Evolutionary conservation across 495 filamentous ascomycete species (phyloP), one percentile per base, ranked within the genome.

Genomic region (Penicillium alfredii): DNA sequence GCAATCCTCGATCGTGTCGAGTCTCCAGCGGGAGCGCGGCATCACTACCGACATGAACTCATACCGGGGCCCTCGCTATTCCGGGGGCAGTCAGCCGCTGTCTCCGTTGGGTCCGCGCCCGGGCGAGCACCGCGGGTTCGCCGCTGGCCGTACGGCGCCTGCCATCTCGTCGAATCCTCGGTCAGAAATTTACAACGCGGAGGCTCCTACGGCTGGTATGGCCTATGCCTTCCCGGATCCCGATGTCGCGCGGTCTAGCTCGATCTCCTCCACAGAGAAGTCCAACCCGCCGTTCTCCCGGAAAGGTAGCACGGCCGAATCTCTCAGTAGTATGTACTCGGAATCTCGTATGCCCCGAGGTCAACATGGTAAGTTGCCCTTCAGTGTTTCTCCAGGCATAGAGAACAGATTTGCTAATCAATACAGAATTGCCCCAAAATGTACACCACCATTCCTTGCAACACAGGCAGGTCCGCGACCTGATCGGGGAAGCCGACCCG

Each of bases 221-320:
- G 81, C 84, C 0, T 89, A 85, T 66, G 84, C 84, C 22, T 88
- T 89, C 51, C 84, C 84, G 0, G 83, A 88, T 47, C 82, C 85
- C 18, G 82, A 84, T 28, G 75, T 81, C 31, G 59, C 66, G 24
- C 60, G 66, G n/a, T 70, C 66, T 9, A 64, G 71, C 51, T 66
- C 70, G 0, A 70, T 66, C 14, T 73, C 74, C 7, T 80, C 73
- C 30, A 73, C 72, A 15, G 76, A 81, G 9, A 63, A 64, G 23
- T 55, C 63, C 14, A 60, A 51, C 17, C 44, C 53, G 1, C 58
- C 58, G 11, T 64, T 73, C 43, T 86, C 82, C 4, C 69, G 84
- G 17, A 77, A 84, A 35, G 82, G 80, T 43, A 86, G 82, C 44
- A 71, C 82, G 9, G 77, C 82, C 14, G 81, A 85, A 18, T 88